These are phyloP conservation scores for Sabuloglossum arenarium DNA, from an alignment of 495 filamentous ascomycete species.

Conservation along the genomic window DNA sequence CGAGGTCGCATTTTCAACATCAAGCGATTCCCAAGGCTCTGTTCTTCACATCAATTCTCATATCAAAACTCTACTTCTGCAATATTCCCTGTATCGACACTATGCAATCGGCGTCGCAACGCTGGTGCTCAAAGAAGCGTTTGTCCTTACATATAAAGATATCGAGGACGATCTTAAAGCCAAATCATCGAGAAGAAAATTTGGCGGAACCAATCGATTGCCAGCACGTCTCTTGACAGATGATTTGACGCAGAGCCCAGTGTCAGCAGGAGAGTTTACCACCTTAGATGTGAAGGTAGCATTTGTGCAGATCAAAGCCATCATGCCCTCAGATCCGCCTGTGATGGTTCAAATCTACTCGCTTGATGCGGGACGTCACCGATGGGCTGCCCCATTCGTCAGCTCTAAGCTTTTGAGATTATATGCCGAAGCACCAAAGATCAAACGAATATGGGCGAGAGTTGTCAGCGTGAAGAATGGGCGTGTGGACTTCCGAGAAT, in stretches of 20 bases:
- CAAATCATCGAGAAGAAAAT: background rate
- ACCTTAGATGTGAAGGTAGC: constrained; percentile 59
- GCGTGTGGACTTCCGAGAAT: constrained; percentile 58
- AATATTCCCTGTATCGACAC: constrained; percentile 88
- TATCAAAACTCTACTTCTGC: constrained; percentile 52
- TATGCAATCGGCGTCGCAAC: constrained; percentile 73
- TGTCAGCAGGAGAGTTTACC: constrained; percentile 38
- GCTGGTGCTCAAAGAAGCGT: constrained; percentile 54
- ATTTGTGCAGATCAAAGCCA: constrained; percentile 72
- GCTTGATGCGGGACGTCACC: constrained; percentile 60
- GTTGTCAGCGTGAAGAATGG: constrained; percentile 63
- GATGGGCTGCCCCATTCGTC: constrained; percentile 64
- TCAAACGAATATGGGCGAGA: constrained; percentile 65
- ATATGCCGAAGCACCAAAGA: constrained; percentile 66
- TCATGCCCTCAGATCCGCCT: constrained; percentile 66
- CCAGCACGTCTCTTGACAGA: background rate
- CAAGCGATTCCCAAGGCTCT: constrained; percentile 66
- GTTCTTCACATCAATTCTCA: constrained; percentile 72
- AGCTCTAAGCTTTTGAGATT: constrained; percentile 55
- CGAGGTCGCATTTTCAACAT: constrained; percentile 67
- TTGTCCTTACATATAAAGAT: constrained; percentile 28
- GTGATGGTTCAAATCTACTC: constrained; percentile 78
- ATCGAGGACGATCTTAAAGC: background rate
- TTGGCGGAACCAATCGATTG: background rate
- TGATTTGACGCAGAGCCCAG: constrained; percentile 15